Evolutionary conservation across 257 asterid genomes (phyloP).

Genomic region (Cordia subcordata): DNA sequence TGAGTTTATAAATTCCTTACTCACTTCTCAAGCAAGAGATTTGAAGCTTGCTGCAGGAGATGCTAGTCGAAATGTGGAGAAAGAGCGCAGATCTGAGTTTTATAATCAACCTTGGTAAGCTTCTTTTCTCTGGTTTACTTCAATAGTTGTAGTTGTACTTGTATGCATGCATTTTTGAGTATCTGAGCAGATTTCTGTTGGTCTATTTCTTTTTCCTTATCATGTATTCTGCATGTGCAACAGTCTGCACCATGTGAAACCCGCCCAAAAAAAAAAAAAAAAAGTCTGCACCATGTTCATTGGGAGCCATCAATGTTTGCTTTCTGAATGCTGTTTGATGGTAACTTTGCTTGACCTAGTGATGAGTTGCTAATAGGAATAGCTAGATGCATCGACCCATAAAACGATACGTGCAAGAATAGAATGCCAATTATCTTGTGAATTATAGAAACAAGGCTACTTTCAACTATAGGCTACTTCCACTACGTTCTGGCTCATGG

Average conservation of each 20-base stretch:
- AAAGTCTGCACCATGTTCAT: no score
- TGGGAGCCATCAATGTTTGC: no score
- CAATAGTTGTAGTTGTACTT: background rate
- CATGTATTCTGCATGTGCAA: background rate
- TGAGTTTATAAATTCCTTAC: conserved; percentile 69
- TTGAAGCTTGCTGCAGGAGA: conserved; percentile 70
- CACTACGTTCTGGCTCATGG: background rate
- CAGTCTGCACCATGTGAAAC: no score
- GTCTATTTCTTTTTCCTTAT: background rate
- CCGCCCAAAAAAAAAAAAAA: no score
- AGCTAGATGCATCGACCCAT: no score
- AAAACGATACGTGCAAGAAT: no score
- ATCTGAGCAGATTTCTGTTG: background rate
- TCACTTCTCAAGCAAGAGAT: conserved; percentile 85
- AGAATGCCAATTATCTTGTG: no score
- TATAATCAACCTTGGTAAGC: conserved; percentile 75
- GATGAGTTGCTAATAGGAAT: no score
- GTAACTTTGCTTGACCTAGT: no score
- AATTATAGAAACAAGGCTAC: no score
- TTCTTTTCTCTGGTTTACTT: conserved; percentile 1
- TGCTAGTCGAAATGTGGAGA: conserved; percentile 53
- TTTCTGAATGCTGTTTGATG: no score
- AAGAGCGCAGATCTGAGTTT: conserved; percentile 68
- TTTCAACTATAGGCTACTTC: no score
- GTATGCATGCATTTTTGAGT: background rate